These are phyloP conservation scores for Paecilomyces dactylethromorphus DNA, from an alignment of 2,329 filamentous ascomycete genomes.

Conservation along the genomic window DNA sequence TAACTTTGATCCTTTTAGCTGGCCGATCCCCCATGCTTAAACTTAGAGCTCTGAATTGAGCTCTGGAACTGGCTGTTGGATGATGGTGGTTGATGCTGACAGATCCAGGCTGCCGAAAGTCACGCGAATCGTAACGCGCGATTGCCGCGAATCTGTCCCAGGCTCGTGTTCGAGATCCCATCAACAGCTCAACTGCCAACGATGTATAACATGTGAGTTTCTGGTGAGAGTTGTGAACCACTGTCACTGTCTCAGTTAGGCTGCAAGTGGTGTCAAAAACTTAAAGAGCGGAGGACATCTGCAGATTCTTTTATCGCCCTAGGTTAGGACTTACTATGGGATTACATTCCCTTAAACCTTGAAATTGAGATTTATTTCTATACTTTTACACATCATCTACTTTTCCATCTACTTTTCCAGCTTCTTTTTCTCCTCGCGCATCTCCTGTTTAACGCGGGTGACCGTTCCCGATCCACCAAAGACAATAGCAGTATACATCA, in stretches of 20 bases:
- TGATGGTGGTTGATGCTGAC: not conserved
- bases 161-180: not conserved
- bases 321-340: not conserved
- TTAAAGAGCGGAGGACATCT: not conserved
- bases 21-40: not conserved
- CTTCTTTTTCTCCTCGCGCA: conserved; percentile 32
- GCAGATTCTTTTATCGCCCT: not conserved
- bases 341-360: not conserved
- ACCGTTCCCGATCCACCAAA: conserved; percentile 59
- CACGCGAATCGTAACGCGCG: not conserved
- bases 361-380: not conserved
- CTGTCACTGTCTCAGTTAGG: not conserved
- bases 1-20: not conserved
- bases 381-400: conserved; percentile 8
- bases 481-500: conserved; percentile 77
- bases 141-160: not conserved
- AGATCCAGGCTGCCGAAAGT: not conserved
- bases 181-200: not conserved
- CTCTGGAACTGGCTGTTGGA: not conserved
- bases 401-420: conserved; percentile 16
- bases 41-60: not conserved
- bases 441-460: conserved; percentile 44
- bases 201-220: not conserved
- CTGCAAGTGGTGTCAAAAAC: not conserved
- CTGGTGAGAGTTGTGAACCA: not conserved